phyloP scores from a whole-genome alignment of 495 filamentous ascomycete genomes.

The Penicillium lagena region DNA sequence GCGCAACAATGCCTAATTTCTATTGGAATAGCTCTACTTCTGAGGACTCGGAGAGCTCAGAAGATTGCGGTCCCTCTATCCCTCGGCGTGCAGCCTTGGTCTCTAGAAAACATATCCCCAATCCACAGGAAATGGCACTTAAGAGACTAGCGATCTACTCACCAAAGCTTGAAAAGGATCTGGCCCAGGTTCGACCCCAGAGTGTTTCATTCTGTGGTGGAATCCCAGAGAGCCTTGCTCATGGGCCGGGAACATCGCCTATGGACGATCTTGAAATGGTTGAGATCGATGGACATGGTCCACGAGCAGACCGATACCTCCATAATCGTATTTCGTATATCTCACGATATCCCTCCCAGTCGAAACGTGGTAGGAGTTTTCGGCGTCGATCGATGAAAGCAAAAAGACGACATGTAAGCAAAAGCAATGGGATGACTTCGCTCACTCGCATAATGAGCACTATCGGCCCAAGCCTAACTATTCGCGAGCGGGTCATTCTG shows the following conservation, averaged over 20 bases:
- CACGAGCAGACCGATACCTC: neutral
- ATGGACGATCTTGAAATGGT: neutral
- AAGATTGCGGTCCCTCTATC: neutral
- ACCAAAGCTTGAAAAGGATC: neutral
- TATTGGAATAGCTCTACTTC: neutral
- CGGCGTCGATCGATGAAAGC: neutral
- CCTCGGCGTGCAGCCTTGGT: neutral
- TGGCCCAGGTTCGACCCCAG: neutral
- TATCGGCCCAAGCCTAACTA: slow-evolving; percentile 60
- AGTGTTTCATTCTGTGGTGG: neutral
- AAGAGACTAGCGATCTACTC: neutral
- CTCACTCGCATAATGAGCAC: slow-evolving; percentile 61
- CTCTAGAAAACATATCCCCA: slow-evolving; percentile 4
- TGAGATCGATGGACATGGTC: neutral
- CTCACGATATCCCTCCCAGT: neutral
- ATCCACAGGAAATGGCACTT: neutral
- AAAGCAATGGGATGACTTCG: slow-evolving; percentile 7
- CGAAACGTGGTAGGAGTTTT: neutral
- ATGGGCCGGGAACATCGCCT: neutral
- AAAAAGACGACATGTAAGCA: neutral
- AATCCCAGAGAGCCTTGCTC: neutral
- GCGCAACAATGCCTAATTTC: neutral
- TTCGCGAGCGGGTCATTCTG: slow-evolving; percentile 46
- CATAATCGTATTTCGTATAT: neutral
- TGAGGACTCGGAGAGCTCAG: neutral